phyloP scores from a whole-genome alignment of 2,329 filamentous ascomycete genomes.

The Ceratocystis harringtonii region DNA sequence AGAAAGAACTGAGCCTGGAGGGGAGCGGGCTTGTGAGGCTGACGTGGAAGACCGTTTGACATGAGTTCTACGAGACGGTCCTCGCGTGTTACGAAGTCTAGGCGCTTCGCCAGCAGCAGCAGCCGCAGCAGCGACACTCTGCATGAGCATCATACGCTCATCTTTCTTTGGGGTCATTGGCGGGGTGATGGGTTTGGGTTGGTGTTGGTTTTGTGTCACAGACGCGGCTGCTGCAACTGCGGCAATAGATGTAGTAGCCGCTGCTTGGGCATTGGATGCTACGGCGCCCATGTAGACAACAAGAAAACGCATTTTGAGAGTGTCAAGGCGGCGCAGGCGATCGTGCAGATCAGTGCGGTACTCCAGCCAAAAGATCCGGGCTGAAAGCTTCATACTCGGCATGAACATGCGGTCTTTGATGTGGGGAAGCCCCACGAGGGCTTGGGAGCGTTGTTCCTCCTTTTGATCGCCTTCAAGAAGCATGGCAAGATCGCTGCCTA shows the following conservation, averaged over 20 bases:
- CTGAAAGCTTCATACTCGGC: conserved; percentile 31
- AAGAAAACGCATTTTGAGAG: conserved; percentile 49
- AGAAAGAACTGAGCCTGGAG: conserved; percentile 6
- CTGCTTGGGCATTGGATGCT: conserved; percentile 24
- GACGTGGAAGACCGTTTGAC: conserved; percentile 5
- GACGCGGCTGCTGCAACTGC: conserved; percentile 4
- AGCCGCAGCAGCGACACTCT: conserved; percentile 11
- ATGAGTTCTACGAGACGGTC: neutral
- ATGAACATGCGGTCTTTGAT: conserved; percentile 12
- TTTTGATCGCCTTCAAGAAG: conserved; percentile 9
- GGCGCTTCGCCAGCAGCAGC: conserved; percentile 6
- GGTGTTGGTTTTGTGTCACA: neutral
- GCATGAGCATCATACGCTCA: conserved; percentile 14
- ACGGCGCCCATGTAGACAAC: conserved; percentile 50
- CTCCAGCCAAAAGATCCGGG: conserved; percentile 43
- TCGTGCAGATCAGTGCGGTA: conserved; percentile 41
- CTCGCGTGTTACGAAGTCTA: neutral
- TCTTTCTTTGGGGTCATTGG: conserved; percentile 10
- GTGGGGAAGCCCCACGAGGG: conserved; percentile 17
- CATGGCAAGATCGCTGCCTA: conserved; percentile 40
- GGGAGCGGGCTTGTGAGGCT: neutral
- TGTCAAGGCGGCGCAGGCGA: conserved; percentile 41
- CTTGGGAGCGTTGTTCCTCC: conserved; percentile 29
- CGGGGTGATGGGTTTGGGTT: conserved; percentile 5
- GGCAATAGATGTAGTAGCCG: conserved; percentile 6